These are phyloP conservation scores for Tulasnella sp. DNA, from an alignment of 768 basidiomycete species.

Conservation along the genomic window DNA sequence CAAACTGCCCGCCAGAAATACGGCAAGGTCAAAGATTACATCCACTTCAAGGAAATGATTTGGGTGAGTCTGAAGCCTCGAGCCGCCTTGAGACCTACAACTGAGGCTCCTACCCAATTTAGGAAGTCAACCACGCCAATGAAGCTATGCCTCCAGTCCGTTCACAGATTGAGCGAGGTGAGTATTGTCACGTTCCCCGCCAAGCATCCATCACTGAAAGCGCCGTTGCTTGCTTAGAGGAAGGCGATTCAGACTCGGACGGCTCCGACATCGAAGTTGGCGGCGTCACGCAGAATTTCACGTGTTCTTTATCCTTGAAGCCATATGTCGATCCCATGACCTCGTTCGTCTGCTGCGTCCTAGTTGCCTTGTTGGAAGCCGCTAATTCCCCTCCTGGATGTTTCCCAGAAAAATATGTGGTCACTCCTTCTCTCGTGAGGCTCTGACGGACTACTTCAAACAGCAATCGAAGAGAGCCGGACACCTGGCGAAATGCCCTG, in stretches of 20 bases:
- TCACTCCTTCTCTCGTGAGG: constrained; percentile 78
- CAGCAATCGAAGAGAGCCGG: constrained; percentile 11
- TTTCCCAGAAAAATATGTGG: constrained; percentile 63
- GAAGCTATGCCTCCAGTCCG: constrained; percentile 76
- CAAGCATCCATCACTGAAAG: background rate
- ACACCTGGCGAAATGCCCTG: constrained; percentile 42
- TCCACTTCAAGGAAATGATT: constrained; percentile 63
- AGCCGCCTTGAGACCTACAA: constrained; percentile 18
- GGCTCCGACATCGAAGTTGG: constrained; percentile 91
- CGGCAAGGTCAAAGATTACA: constrained; percentile 62
- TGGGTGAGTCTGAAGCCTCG: constrained; percentile 55
- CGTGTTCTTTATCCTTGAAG: constrained; percentile 77
- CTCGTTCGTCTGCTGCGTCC: constrained; percentile 59
- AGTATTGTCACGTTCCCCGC: constrained; percentile 28
- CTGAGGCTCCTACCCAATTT: background rate
- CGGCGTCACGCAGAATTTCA: constrained; percentile 79
- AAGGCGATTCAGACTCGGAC: constrained; percentile 76
- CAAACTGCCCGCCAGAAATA: constrained; percentile 83
- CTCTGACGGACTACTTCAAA: constrained; percentile 67
- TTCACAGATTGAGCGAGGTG: constrained; percentile 72
- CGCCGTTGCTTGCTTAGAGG: constrained; percentile 53
- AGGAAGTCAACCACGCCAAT: constrained; percentile 72
- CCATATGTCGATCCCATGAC: constrained; percentile 73
- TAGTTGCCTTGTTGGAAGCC: background rate
- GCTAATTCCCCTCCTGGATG: background rate